Conservation (phyloP, 2,329 filamentous ascomycete species). For the Penicillium sp. region DNA sequence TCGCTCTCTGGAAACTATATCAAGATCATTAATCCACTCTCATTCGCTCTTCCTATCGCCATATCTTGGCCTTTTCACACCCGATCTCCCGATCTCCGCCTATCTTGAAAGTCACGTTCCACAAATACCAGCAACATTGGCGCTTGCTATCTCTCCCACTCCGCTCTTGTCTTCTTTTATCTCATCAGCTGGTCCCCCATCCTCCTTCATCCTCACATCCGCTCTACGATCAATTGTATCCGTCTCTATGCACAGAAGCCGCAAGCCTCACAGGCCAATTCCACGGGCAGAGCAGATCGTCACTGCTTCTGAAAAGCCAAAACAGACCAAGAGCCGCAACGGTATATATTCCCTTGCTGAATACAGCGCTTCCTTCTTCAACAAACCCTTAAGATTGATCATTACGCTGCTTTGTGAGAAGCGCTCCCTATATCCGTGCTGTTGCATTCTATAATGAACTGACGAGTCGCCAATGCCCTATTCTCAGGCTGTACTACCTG, state of each 20-base stretch:
- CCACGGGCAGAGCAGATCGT: constrained; percentile 16
- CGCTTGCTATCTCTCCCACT: no score
- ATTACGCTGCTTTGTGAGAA: no score
- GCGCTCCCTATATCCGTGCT: no score
- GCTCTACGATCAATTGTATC: constrained; percentile 35
- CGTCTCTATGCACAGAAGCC: constrained; percentile 18
- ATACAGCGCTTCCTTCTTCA: no score
- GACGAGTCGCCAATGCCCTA: constrained; percentile 20
- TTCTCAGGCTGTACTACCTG: constrained; percentile 63
- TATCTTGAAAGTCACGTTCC: background rate
- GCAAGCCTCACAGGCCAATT: constrained; percentile 25
- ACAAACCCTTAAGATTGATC: no score
- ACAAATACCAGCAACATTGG: background rate
- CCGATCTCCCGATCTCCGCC: background rate
- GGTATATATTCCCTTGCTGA: constrained; percentile 42
- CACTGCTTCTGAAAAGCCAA: constrained; percentile 49
- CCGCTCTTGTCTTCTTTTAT: background rate
- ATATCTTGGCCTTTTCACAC: constrained; percentile 7
- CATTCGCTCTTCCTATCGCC: constrained; percentile 12
- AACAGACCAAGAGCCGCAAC: constrained; percentile 70
- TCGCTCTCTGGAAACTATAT: background rate
- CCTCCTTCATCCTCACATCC: background rate
- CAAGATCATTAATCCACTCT: background rate
- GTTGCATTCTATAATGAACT: constrained; percentile 6
- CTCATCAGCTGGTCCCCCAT: background rate